Evolutionary conservation across 2,329 filamentous ascomycete species (phyloP).

Genomic region (Cytospora piceae): DNA sequence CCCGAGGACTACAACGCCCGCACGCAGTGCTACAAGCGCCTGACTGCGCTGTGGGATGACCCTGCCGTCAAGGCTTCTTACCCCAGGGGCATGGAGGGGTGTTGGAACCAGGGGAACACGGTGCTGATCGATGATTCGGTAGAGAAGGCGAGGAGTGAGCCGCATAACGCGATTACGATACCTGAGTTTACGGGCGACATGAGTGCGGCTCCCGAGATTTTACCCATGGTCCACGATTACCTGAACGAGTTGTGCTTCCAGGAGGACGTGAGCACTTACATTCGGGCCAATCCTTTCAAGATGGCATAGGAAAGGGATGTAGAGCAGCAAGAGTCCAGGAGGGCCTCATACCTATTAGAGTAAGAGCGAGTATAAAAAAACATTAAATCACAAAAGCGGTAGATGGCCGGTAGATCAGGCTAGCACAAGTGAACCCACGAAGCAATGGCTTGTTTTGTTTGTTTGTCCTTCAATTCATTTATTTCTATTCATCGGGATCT

Average conservation of each 20-base stretch:
- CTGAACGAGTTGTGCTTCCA: constrained; percentile 58
- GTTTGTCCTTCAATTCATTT: constrained; percentile 22
- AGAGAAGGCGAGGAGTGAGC: constrained; percentile 81
- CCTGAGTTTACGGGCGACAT: constrained; percentile 70
- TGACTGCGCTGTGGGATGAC: constrained; percentile 72
- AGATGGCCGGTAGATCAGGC: too few relatives aligned
- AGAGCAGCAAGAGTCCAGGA: neutral
- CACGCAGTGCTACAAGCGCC: constrained; percentile 88
- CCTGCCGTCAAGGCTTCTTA: constrained; percentile 47
- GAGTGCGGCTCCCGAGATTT: constrained; percentile 47
- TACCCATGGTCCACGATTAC: constrained; percentile 65
- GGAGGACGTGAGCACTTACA: constrained; percentile 65
- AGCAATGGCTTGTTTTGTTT: neutral
- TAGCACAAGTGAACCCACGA: neutral
- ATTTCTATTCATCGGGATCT: constrained; percentile 22
- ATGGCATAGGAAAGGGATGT: constrained; percentile 35
- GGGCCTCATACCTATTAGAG: constrained; percentile 3
- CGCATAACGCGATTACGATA: constrained; percentile 78
- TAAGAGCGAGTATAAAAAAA: neutral
- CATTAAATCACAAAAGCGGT: neutral
- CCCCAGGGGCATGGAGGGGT: constrained; percentile 42
- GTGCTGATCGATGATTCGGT: constrained; percentile 84
- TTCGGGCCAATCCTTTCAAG: constrained; percentile 55
- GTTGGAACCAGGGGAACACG: constrained; percentile 85
- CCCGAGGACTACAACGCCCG: constrained; percentile 66